These are phyloP conservation scores for Cladorrhinum sp. DNA, from an alignment of 2,329 filamentous ascomycete species.

Conservation along the genomic window DNA sequence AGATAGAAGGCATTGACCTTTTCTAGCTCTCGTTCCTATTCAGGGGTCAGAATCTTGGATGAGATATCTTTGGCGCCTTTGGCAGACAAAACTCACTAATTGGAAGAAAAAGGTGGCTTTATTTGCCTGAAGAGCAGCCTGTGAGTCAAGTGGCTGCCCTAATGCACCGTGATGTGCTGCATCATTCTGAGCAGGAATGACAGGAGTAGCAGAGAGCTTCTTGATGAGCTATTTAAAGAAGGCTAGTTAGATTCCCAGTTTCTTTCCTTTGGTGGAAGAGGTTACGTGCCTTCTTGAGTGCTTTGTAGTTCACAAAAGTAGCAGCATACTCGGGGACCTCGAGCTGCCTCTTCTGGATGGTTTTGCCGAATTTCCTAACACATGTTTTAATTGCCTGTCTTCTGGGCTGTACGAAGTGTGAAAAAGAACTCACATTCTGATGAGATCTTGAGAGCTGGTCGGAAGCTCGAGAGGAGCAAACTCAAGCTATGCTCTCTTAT, in stretches of 20 bases:
- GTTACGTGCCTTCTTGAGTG: constrained; percentile 82
- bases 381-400: not conserved
- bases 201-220: constrained; percentile 88
- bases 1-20: constrained; percentile 98
- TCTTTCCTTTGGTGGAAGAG: not conserved
- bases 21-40: constrained; percentile 90
- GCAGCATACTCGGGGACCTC: constrained; percentile 99
- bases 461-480: not conserved
- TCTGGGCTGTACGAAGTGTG: no score
- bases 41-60: constrained; percentile 37
- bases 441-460: no score
- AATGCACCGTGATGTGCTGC: constrained; percentile 39
- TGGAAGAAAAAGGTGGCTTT: constrained; percentile 99
- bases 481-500: no score
- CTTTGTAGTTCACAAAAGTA: constrained; percentile 99
- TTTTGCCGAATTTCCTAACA: constrained; percentile 97
- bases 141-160: constrained; percentile 62
- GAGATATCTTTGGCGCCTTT: constrained; percentile 18
- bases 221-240: constrained; percentile 78
- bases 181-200: constrained; percentile 73
- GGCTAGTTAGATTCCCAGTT: constrained; percentile 33
- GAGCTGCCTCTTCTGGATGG: constrained; percentile 98
- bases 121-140: constrained; percentile 88
- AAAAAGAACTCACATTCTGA: no score
- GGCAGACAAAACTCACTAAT: constrained; percentile 58